Conservation (phyloP, 257 asterid species). For the Jaltomata sinuosa region DNA sequence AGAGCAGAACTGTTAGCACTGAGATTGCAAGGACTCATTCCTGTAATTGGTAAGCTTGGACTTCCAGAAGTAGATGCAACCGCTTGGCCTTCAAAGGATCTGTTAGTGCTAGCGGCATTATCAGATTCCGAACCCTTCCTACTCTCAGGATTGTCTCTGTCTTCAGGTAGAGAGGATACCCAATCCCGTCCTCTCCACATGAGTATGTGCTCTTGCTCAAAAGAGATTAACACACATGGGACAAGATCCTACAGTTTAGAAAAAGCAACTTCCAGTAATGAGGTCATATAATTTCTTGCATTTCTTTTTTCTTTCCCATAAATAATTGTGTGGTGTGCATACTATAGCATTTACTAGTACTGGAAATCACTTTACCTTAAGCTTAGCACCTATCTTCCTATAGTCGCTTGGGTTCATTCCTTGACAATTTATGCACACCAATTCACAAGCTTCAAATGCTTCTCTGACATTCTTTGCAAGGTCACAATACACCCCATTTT, state of each 20-base stretch:
- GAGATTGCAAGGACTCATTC: constrained; percentile 8
- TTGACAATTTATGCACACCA: constrained; percentile 77
- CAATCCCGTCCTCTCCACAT: constrained; percentile 83
- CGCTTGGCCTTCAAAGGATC: constrained; percentile 2
- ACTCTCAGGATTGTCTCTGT: constrained; percentile 16
- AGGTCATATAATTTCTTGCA: neutral
- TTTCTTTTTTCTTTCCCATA: neutral
- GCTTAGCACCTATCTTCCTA: constrained; percentile 85
- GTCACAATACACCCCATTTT: constrained; percentile 66
- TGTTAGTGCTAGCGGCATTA: constrained; percentile 1
- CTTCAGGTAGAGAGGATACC: constrained; percentile 45
- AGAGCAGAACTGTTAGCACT: constrained; percentile 9
- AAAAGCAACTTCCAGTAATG: neutral
- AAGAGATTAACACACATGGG: constrained; percentile 83
- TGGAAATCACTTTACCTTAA: constrained; percentile 41
- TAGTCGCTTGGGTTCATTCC: constrained; percentile 84
- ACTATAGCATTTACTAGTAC: neutral
- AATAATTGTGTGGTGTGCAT: neutral
- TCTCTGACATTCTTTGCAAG: constrained; percentile 70
- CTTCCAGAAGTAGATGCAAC: constrained; percentile 18
- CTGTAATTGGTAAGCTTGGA: constrained; percentile 2
- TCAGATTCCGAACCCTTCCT: constrained; percentile 19
- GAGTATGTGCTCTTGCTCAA: constrained; percentile 79
- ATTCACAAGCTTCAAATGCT: constrained; percentile 93
- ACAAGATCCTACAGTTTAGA: constrained; percentile 71